Evolutionary conservation across 495 filamentous ascomycete species (phyloP).

Genomic region (Podospora fimiseda): DNA sequence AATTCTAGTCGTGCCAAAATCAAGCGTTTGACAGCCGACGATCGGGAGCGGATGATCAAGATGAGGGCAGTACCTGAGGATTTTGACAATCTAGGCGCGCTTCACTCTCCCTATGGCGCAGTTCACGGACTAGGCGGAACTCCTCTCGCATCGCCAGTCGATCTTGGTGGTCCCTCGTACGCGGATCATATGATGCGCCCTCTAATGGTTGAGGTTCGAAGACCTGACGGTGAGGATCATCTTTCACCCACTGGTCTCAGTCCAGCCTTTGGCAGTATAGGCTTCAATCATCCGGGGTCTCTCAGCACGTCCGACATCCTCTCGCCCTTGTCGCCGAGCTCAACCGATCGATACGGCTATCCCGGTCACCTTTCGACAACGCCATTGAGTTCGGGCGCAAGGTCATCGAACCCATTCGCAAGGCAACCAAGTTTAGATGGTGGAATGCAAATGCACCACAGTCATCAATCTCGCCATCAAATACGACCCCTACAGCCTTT

Average conservation of each 20-base stretch:
- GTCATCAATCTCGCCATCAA: conserved; percentile 33
- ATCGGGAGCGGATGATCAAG: conserved; percentile 90
- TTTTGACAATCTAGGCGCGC: conserved; percentile 85
- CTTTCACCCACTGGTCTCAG: conserved; percentile 56
- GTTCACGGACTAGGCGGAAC: conserved; percentile 46
- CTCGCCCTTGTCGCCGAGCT: conserved; percentile 47
- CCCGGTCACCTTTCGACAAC: conserved; percentile 41
- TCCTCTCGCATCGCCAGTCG: conserved; percentile 52
- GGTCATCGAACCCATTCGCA: conserved; percentile 51
- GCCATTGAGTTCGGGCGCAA: conserved; percentile 41
- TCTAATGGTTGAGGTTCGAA: conserved; percentile 55
- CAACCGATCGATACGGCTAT: conserved; percentile 48
- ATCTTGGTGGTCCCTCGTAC: conserved; percentile 43
- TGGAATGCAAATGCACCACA: conserved; percentile 39
- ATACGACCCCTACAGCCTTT: conserved; percentile 50
- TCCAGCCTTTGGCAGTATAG: conserved; percentile 55
- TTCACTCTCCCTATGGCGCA: conserved; percentile 68
- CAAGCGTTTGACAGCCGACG: conserved; percentile 87
- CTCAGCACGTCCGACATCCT: conserved; percentile 47
- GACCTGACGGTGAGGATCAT: conserved; percentile 50
- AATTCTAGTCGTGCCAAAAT: conserved; percentile 79
- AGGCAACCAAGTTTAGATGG: conserved; percentile 44
- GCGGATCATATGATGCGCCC: conserved; percentile 53
- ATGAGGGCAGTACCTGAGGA: conserved; percentile 86
- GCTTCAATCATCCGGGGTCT: conserved; percentile 45